These are phyloP conservation scores for Russula compacta DNA, from an alignment of 768 basidiomycete genomes.

Conservation along the genomic window DNA sequence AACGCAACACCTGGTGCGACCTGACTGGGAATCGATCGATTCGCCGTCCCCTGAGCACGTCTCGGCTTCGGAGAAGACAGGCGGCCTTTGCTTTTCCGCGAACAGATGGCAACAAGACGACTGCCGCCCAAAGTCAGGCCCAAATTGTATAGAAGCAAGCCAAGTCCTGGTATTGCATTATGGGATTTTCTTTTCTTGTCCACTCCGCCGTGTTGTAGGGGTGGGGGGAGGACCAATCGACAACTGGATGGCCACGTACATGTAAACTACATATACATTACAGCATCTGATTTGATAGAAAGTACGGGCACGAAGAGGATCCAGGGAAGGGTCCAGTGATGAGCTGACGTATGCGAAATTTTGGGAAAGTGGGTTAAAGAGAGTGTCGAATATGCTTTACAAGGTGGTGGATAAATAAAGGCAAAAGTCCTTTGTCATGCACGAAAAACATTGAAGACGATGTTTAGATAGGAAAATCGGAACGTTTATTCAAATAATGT, in stretches of 20 bases:
- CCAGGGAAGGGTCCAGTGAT: not conserved
- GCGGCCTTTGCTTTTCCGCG: not conserved
- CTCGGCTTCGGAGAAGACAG: not conserved
- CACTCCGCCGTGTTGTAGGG: too few relatives aligned
- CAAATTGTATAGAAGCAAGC: not conserved
- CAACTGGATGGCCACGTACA: not conserved
- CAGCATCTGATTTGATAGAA: not conserved
- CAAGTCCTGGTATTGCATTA: not conserved
- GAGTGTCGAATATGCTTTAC: constrained; percentile 1
- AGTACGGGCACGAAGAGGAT: not conserved
- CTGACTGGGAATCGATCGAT: not conserved
- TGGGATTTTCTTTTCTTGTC: not conserved
- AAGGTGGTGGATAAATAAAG: not conserved
- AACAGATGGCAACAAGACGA: not conserved
- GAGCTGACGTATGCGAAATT: not conserved
- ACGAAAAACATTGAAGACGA: not conserved
- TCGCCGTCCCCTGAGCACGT: not conserved
- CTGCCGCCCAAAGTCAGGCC: too few relatives aligned
- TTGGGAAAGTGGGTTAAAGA: not conserved
- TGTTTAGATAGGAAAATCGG: not conserved
- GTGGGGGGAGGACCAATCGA: not conserved
- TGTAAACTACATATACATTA: not conserved
- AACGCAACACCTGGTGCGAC: not conserved
- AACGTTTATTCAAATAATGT: not conserved
- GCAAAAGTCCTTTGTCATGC: constrained; percentile 1